These are phyloP conservation scores for Inga laurina DNA, from an alignment of 306 rosid genomes.

Conservation along the genomic window DNA sequence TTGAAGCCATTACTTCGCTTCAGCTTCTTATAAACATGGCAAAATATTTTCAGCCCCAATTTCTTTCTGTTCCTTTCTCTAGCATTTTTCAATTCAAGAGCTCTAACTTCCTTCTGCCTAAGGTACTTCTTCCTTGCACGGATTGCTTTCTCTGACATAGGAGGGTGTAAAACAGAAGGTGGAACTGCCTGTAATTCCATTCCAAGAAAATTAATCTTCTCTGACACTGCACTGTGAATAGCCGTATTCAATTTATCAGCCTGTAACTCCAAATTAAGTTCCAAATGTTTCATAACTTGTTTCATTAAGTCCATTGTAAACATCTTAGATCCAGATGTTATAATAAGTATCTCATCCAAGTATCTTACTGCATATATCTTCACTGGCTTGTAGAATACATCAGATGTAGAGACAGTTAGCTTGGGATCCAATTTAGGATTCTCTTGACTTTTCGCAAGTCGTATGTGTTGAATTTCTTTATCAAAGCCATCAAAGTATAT, in stretches of 20 bases:
- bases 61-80: constrained; percentile 81
- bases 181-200: constrained; percentile 81
- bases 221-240: constrained; percentile 84
- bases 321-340: constrained; percentile 70
- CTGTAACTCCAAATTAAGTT: constrained; percentile 59
- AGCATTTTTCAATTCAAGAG: constrained; percentile 72
- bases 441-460: constrained; percentile 55
- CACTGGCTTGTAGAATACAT: constrained; percentile 70
- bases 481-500: constrained; percentile 79
- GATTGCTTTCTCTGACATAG: constrained; percentile 77
- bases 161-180: constrained; percentile 71
- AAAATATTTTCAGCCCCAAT: constrained; percentile 73
- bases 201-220: constrained; percentile 80
- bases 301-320: constrained; percentile 66
- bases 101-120: constrained; percentile 86
- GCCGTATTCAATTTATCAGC: constrained; percentile 61
- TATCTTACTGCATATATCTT: constrained; percentile 86
- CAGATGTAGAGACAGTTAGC: constrained; percentile 38
- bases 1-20: constrained; percentile 59
- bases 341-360: constrained; percentile 76
- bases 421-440: constrained; percentile 43
- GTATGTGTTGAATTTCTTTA: constrained; percentile 67
- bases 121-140: constrained; percentile 84
- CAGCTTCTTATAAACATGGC: constrained; percentile 67
- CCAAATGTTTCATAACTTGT: constrained; percentile 55